A percentile compares a stretch with the other conserved stretches of the same genome.
phyloP scores from a whole-genome alignment of 495 filamentous ascomycete genomes.

The Physcia stellaris region DNA sequence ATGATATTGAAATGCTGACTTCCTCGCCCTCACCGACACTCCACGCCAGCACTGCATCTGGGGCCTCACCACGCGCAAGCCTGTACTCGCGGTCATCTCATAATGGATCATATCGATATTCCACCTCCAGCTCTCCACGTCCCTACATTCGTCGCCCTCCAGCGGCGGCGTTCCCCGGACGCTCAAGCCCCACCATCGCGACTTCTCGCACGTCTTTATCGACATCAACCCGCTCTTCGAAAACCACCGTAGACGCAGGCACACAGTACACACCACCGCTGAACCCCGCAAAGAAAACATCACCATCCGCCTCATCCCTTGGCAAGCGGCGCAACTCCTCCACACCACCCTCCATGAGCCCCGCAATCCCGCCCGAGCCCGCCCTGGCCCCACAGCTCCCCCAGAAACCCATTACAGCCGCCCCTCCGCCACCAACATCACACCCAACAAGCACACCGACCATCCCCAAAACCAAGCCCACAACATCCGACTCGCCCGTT shows the following conservation, averaged over 20 bases:
- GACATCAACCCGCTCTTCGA: constrained; percentile 3
- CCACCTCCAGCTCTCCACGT: constrained; percentile 13
- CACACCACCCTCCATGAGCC: constrained; percentile 7
- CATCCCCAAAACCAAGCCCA: constrained; percentile 16
- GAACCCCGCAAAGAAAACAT: neutral
- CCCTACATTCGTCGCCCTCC: constrained; percentile 16
- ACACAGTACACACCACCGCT: constrained; percentile 39
- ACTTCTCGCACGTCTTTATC: neutral
- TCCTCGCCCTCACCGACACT: constrained; percentile 19
- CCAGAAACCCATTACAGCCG: constrained; percentile 6
- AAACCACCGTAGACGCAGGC: constrained; percentile 28
- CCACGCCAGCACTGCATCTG: constrained; percentile 13
- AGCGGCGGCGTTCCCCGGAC: constrained; percentile 13
- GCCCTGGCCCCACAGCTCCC: constrained; percentile 15
- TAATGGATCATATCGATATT: constrained; percentile 17
- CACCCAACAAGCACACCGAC: constrained; percentile 11
- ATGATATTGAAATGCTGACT: constrained; percentile 21
- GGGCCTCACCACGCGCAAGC: constrained; percentile 5
- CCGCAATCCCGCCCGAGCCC: constrained; percentile 12
- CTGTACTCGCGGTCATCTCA: constrained; percentile 1
- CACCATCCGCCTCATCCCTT: neutral
- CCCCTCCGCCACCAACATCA: constrained; percentile 11
- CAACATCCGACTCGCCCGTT: constrained; percentile 27
- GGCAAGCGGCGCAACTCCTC: constrained; percentile 16
- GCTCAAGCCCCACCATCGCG: constrained; percentile 9